Base-by-base conservation (phyloP, 352 stramenopile genomes). In the Globisporangium irregulare region DNA sequence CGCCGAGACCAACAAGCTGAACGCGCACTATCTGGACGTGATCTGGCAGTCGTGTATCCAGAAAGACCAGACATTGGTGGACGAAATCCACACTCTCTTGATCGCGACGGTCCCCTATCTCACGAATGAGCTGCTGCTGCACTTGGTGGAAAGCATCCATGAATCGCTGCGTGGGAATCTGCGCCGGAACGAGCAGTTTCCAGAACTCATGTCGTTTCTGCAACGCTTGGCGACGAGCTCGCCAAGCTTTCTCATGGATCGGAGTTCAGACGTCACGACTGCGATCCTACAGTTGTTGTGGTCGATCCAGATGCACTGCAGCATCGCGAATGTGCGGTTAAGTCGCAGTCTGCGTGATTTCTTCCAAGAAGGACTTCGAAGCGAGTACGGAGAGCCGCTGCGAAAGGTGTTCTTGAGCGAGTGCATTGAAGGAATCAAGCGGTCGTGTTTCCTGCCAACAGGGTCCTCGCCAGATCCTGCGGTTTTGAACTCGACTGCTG, bases 11-110 rank as follows among this genome's bases (percentile, higher is more conserved):
- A 86, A 92, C 68, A 90, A 89, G 53, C 64, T 96, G 48, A 84
- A 87, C 55, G 78, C 78, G 20, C 58, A 80, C 24, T 75, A 79
- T 18, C 72, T 94, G 63, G 86, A 92, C 62, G 81, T 88, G 48
- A 93, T 96, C 67, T 94, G 86, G 82, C 66, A 81, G 41, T 92
- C 87, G 27, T 92, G 82, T 53, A 79, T 93, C 34, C 86, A 93
- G 58, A 95, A 96, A 78, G 89, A 96, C 65, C 82, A 86, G 56
- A 91, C 87, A 0, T 67, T 96, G 18, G 79, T 93, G 43, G 78
- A 92, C 64, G 88, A 96, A 71, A 96, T 96, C 32, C 86, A 96
- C 69, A 87, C 76, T 10, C 34, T 96, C 56, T 66, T 96, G 38
- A 91, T 96, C 29, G 62, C 85, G 14, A 92, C 80, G 9, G 76